A percentile compares a stretch with the other conserved stretches of the same genome.
Conservation (phyloP, 1,139 yeast genomes). For the Diutina siamensis region DNA sequence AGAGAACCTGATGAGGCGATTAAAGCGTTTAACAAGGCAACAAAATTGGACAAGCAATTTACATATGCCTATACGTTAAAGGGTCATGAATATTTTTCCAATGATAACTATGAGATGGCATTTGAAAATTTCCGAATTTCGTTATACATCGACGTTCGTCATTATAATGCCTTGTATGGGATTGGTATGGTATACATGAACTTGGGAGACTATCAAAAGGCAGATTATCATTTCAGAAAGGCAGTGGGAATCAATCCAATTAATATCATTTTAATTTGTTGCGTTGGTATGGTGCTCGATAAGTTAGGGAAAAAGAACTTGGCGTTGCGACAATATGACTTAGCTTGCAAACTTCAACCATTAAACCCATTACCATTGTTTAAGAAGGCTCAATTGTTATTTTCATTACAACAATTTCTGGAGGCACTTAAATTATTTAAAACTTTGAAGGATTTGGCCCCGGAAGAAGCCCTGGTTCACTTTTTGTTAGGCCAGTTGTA, state of each 20-base stretch:
- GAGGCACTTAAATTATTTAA: slow-evolving; percentile 71
- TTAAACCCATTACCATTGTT: slow-evolving; percentile 77
- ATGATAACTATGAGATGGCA: slow-evolving; percentile 87
- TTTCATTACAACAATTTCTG: slow-evolving; percentile 57
- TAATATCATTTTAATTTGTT: slow-evolving; percentile 81
- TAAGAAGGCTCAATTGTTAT: slow-evolving; percentile 76
- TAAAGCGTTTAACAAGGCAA: slow-evolving; percentile 74
- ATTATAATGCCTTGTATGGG: slow-evolving; percentile 93
- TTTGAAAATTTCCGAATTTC: slow-evolving; percentile 75
- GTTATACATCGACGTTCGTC: slow-evolving; percentile 64
- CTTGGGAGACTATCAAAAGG: slow-evolving; percentile 72
- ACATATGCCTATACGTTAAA: slow-evolving; percentile 87
- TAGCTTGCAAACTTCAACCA: slow-evolving; percentile 81
- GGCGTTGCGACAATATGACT: slow-evolving; percentile 73
- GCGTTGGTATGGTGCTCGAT: slow-evolving; percentile 91
- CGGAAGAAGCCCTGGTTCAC: slow-evolving; percentile 92
- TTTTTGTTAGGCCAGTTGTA: slow-evolving; percentile 80
- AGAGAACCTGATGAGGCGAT: slow-evolving; percentile 89
- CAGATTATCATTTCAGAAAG: slow-evolving; percentile 77
- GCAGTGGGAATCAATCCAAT: slow-evolving; percentile 86
- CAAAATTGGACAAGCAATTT: slow-evolving; percentile 55
- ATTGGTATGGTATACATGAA: slow-evolving; percentile 90
- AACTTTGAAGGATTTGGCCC: slow-evolving; percentile 61
- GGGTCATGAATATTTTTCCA: slow-evolving; percentile 86
- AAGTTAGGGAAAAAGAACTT: slow-evolving; percentile 55